phyloP scores from a whole-genome alignment of 1,284 basidiomycete species.

The Ceratobasidium sp. region DNA sequence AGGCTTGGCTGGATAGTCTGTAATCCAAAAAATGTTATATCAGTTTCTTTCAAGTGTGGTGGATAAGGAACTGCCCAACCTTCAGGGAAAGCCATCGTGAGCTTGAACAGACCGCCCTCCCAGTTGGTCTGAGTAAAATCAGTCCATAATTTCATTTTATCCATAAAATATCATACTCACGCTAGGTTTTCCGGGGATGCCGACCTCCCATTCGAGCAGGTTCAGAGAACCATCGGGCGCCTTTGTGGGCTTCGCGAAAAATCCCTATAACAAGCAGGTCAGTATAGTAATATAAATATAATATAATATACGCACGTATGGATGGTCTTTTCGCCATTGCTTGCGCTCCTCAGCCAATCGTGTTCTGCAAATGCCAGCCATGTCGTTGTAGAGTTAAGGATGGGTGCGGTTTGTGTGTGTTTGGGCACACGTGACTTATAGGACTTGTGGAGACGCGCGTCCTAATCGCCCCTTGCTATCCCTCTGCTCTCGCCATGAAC shows the following conservation, averaged over 20 bases:
- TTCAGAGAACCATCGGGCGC: constrained; percentile 93
- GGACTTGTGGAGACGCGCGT: constrained; percentile 42
- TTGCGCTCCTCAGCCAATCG: constrained; percentile 97
- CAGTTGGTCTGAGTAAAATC: constrained; percentile 82
- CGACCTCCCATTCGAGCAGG: constrained; percentile 98
- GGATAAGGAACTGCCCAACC: constrained; percentile 65
- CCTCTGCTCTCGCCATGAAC: constrained; percentile 72
- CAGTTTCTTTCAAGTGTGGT: constrained; percentile 49
- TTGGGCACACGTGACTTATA: constrained; percentile 41
- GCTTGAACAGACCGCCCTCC: constrained; percentile 96
- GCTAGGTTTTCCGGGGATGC: constrained; percentile 87
- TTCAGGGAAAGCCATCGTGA: constrained; percentile 95
- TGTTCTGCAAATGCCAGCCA: constrained; percentile 88
- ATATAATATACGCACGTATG: constrained; percentile 80
- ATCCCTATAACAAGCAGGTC: constrained; percentile 73
- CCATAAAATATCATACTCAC: constrained; percentile 65
- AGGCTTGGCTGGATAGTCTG: constrained; percentile 95
- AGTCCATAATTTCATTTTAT: background rate
- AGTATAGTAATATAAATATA: constrained; percentile 34
- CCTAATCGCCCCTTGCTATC: constrained; percentile 48
- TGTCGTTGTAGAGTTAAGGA: constrained; percentile 52
- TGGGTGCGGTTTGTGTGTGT: constrained; percentile 15
- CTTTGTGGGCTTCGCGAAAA: constrained; percentile 94
- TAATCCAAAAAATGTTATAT: constrained; percentile 14
- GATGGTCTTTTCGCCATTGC: constrained; percentile 99